Evolutionary conservation across 2,329 filamentous ascomycete genomes (phyloP), one percentile per base, ranked within the genome.

Genomic region (Ophioceras dolichostomum): DNA sequence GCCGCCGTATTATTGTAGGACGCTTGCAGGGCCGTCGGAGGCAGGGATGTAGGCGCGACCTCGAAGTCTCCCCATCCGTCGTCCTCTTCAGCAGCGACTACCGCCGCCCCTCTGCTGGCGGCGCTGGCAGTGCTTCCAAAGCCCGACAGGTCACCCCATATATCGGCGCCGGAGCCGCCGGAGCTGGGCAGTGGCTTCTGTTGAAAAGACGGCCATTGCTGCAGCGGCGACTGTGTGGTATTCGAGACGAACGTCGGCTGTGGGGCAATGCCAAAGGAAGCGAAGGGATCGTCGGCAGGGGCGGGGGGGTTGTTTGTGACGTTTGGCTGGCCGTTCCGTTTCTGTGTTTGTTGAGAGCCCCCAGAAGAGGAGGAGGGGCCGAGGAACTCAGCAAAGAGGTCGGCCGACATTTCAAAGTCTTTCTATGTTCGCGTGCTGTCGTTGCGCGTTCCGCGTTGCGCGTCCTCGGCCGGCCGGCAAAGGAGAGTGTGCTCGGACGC

Each of bases 61-160:
- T 81, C 76, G 48, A 83, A 83, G 39, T 81, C 77, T 1, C 78
- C 78, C 70, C 78, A 82, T 20, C 66, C 72, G 48, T 79, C 75
- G 38, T 79, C 75, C 7, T 76, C 70, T 3, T 70, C 71, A 8
- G 26, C 26, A n/a, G n/a, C n/a, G n/a, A n/a, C n/a, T n/a, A n/a
- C n/a, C n/a, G n/a, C n/a, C n/a, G n/a, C n/a, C n/a, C n/a, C n/a
- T n/a, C n/a, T n/a, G n/a, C n/a, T n/a, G n/a, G n/a, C n/a, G n/a
- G n/a, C 21, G 24, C 10, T 6, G 16, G 19, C 19, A 20, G 28
- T 30, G 26, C 14, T 27, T 28, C 19, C 14, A 26, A 17, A 12
- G 13, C 13, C 31, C 13, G 41, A 41, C 24, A 45, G 39, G 36
- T 50, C 47, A 7, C 48, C 49, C 49, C 48, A 54, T 4, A 41